phyloP scores from a whole-genome alignment of 73 alveolate genomes.

The Paramecium tetraurelia region DNA sequence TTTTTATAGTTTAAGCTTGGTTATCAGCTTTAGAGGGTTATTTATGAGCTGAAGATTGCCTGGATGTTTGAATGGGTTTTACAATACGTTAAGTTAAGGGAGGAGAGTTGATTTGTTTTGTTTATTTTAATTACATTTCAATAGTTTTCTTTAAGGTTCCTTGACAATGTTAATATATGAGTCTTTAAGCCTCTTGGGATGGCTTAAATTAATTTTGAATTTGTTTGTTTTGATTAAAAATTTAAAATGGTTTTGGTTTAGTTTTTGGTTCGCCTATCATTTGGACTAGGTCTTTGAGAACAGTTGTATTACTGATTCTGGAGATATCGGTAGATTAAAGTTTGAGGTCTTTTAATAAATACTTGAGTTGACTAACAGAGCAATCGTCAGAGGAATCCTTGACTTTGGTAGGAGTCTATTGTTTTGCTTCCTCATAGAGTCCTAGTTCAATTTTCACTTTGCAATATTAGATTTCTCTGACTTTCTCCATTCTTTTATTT shows the following conservation, averaged over 20 bases:
- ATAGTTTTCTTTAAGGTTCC: not conserved
- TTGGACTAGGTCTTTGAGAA: not conserved
- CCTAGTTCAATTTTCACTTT: slow-evolving; percentile 23
- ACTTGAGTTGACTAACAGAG: not conserved
- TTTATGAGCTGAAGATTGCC: not conserved
- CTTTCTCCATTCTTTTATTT: not conserved
- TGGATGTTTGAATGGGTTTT: not conserved
- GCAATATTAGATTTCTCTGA: not conserved
- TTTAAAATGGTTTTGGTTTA: not conserved
- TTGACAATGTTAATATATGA: not conserved
- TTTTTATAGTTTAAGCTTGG: not conserved
- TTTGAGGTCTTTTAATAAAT: slow-evolving; percentile 8
- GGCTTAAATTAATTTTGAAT: not conserved
- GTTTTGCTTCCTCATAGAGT: slow-evolving; percentile 1
- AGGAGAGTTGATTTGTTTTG: not conserved
- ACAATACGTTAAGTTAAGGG: not conserved
- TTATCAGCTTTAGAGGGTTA: not conserved
- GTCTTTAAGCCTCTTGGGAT: not conserved
- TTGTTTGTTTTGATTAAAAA: not conserved
- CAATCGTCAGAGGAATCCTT: slow-evolving; percentile 32
- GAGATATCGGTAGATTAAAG: not conserved
- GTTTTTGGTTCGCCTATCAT: not conserved
- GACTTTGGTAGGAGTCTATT: not conserved
- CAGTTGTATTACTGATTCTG: not conserved
- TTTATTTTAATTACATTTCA: not conserved